phyloP scores from a whole-genome alignment of 2,329 filamentous ascomycete genomes.

The Hypocreales sp. region DNA sequence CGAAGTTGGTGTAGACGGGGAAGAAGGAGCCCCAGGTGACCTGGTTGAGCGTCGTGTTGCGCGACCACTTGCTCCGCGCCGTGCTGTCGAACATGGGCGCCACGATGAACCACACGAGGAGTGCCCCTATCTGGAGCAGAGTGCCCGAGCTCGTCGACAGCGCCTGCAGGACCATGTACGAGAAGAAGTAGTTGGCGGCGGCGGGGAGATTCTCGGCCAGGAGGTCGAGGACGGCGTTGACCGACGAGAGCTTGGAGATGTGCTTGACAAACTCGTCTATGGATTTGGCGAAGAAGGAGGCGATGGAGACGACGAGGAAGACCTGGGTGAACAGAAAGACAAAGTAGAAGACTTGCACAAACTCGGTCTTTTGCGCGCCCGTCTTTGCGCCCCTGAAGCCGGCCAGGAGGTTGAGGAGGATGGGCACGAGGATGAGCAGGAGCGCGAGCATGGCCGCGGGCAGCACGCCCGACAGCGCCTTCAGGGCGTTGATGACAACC shows the following conservation, averaged over 20 bases:
- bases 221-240: conserved; percentile 50
- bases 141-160: conserved; percentile 83
- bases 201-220: conserved; percentile 70
- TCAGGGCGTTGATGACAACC: conserved; percentile 43
- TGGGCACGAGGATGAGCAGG: conserved; percentile 65
- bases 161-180: conserved; percentile 92
- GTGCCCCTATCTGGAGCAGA: conserved; percentile 64
- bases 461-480: conserved; percentile 66
- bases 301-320: conserved; percentile 82
- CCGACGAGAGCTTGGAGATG: conserved; percentile 29
- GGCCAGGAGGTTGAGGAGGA: conserved; percentile 62
- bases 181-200: conserved; percentile 94
- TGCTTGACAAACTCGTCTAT: conserved; percentile 46
- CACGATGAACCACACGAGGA: conserved; percentile 69
- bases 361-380: conserved; percentile 59
- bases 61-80: conserved; percentile 63
- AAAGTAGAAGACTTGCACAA: conserved; percentile 90
- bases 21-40: conserved; percentile 91
- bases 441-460: conserved; percentile 64
- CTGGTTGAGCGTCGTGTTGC: conserved; percentile 62
- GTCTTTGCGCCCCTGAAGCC: conserved; percentile 68
- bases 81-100: conserved; percentile 75
- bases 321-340: conserved; percentile 87
- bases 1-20: conserved; percentile 91
- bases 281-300: conserved; percentile 52